A percentile compares a stretch with the other conserved stretches of the same genome.
Conservation (phyloP, 306 rosid genomes). For the Sicyos baderoa region DNA sequence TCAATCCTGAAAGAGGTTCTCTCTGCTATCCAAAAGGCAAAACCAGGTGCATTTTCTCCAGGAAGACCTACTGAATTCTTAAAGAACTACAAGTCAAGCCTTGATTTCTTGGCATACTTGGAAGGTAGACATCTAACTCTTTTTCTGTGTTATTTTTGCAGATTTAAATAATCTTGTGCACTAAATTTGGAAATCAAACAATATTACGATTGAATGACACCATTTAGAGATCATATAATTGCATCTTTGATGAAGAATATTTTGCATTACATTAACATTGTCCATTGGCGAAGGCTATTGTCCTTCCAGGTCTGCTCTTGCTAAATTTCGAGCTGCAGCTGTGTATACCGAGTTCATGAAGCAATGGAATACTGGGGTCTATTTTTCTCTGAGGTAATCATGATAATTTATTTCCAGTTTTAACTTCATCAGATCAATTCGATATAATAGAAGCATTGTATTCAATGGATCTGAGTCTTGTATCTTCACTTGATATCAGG, state of each 20-base stretch:
- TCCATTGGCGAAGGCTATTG: slow-evolving; percentile 55
- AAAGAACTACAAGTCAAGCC: slow-evolving; percentile 86
- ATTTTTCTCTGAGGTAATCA: slow-evolving; percentile 85
- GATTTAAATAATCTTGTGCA: background rate
- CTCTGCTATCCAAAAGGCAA: slow-evolving; percentile 79
- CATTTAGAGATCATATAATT: background rate
- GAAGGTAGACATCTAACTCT: slow-evolving; percentile 49
- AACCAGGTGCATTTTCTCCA: slow-evolving; percentile 95
- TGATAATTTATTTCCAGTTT: background rate
- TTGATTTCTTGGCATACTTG: slow-evolving; percentile 71
- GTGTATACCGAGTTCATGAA: slow-evolving; percentile 78
- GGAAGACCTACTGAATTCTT: slow-evolving; percentile 89
- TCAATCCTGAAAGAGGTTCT: slow-evolving; percentile 94
- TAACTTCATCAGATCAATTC: background rate
- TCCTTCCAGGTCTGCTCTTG: slow-evolving; percentile 80
- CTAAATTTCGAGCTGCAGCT: slow-evolving; percentile 80
- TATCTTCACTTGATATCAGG: slow-evolving; percentile 46
- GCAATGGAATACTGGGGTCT: slow-evolving; percentile 95
- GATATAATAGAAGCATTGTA: slow-evolving; percentile 14
- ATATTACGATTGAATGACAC: background rate
- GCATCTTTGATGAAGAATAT: background rate
- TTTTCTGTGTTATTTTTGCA: slow-evolving; percentile 13
- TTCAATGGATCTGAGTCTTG: slow-evolving; percentile 14
- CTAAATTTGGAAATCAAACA: slow-evolving; percentile 3
- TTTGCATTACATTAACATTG: slow-evolving; percentile 26